Percentiles rank a stretch among this genome's conserved stretches.
phyloP scores from a whole-genome alignment of 2,329 filamentous ascomycete species.

The Fusarium sp. region DNA sequence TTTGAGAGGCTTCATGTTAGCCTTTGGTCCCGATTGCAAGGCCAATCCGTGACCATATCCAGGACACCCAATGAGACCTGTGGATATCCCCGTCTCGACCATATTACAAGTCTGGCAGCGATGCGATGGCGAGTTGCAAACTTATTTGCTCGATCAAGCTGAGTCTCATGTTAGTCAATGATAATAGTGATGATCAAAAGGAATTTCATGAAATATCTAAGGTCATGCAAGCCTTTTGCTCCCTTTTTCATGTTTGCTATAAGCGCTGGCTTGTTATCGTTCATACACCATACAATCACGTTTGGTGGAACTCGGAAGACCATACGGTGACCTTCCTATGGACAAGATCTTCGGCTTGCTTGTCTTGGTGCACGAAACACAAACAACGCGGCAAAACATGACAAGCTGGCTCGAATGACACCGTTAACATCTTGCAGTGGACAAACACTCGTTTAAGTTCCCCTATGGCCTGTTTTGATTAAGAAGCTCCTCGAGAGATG shows the following conservation, averaged over 20 bases:
- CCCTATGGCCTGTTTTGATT: neutral
- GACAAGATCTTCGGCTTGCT: conserved; percentile 19
- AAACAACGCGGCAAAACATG: conserved; percentile 16
- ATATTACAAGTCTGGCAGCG: neutral
- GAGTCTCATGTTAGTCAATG: conserved; percentile 11
- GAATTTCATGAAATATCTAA: neutral
- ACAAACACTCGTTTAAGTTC: conserved; percentile 24
- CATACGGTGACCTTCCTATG: conserved; percentile 9
- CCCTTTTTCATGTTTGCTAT: conserved; percentile 7
- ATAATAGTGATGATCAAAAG: neutral
- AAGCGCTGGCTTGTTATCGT: conserved; percentile 11
- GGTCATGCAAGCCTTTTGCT: conserved; percentile 15
- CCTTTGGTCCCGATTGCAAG: conserved; percentile 12
- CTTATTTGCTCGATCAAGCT: neutral
- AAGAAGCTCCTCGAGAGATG: conserved; percentile 10
- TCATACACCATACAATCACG: conserved; percentile 24
- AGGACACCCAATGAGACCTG: neutral
- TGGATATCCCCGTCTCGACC: neutral
- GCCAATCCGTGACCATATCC: conserved; percentile 9
- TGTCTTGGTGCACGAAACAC: conserved; percentile 21
- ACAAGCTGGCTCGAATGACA: conserved; percentile 18
- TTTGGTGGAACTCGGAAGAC: conserved; percentile 26
- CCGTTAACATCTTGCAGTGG: conserved; percentile 26
- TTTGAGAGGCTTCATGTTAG: conserved; percentile 44
- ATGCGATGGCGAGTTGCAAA: neutral